phyloP scores from a whole-genome alignment of 2,329 filamentous ascomycete species.

The Aspergillus novoparasiticus region DNA sequence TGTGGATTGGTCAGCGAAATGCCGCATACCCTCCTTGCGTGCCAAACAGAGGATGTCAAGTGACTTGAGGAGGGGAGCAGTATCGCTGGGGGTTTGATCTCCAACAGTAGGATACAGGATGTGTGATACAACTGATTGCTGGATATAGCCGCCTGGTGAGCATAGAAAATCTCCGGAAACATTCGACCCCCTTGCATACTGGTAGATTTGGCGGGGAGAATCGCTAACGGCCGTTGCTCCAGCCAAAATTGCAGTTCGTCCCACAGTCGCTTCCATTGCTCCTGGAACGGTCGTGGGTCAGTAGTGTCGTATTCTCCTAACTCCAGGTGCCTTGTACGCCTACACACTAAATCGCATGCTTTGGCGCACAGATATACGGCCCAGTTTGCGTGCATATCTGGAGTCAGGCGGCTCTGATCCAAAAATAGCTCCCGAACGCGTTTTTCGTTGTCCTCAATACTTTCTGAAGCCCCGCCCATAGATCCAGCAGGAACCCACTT shows the following conservation, averaged over 20 bases:
- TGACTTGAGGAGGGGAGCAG: slow-evolving; percentile 20
- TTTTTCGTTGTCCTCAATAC: slow-evolving; percentile 20
- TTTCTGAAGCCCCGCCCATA: slow-evolving; percentile 34
- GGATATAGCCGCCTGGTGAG: slow-evolving; percentile 57
- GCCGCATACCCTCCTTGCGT: slow-evolving; percentile 56
- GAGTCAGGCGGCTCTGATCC: slow-evolving; percentile 24
- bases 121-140: slow-evolving; percentile 60
- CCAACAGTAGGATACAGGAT: slow-evolving; percentile 54
- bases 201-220: slow-evolving; percentile 49
- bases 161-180: slow-evolving; percentile 56
- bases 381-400: slow-evolving; percentile 61
- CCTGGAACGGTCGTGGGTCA: slow-evolving; percentile 43
- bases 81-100: slow-evolving; percentile 41
- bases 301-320: slow-evolving; percentile 46
- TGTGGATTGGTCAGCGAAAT: slow-evolving; percentile 59
- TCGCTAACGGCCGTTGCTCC: slow-evolving; percentile 47
- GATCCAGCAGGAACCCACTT: slow-evolving; percentile 48
- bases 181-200: slow-evolving; percentile 38
- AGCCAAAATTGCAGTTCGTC: slow-evolving; percentile 53
- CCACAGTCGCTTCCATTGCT: slow-evolving; percentile 53
- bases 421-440: slow-evolving; percentile 25
- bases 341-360: slow-evolving; percentile 53
- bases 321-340: slow-evolving; percentile 51
- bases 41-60: slow-evolving; percentile 53
- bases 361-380: slow-evolving; percentile 59